Conservation (phyloP, 2,329 filamentous ascomycete species). For the Hortaea werneckii region DNA sequence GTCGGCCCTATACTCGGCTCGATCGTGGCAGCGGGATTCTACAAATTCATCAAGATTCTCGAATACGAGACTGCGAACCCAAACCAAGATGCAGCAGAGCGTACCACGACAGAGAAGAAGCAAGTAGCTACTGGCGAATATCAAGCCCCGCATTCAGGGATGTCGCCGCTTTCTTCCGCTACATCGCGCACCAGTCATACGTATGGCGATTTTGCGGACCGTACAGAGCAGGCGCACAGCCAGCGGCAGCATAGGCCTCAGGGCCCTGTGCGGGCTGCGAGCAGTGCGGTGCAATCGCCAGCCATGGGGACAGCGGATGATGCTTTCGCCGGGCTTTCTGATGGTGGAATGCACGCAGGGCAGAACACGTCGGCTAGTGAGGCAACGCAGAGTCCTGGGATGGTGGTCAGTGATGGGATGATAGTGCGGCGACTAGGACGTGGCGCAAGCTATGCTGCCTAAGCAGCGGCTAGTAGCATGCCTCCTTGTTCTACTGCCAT, state of each 20-base stretch:
- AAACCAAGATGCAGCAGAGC: conserved; percentile 17
- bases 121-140: neutral
- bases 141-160: neutral
- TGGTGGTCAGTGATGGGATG: conserved; percentile 6
- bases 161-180: neutral
- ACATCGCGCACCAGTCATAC: conserved; percentile 3
- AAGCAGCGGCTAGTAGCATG: neutral
- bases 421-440: conserved; percentile 4
- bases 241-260: neutral
- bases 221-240: neutral
- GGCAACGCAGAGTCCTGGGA: conserved; percentile 3
- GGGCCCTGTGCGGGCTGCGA: neutral
- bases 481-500: no score
- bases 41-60: conserved; percentile 20
- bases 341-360: conserved; percentile 6
- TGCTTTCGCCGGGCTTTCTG: conserved; percentile 5
- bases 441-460: conserved; percentile 4
- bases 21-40: conserved; percentile 20
- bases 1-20: conserved; percentile 17
- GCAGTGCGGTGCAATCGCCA: conserved; percentile 3
- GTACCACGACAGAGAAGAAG: neutral
- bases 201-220: conserved; percentile 8
- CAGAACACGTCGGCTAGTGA: neutral
- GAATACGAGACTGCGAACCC: conserved; percentile 24
- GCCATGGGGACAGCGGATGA: conserved; percentile 7